Conservation (phyloP, 2,329 filamentous ascomycete genomes). For the Talaromyces rugulosus region DNA sequence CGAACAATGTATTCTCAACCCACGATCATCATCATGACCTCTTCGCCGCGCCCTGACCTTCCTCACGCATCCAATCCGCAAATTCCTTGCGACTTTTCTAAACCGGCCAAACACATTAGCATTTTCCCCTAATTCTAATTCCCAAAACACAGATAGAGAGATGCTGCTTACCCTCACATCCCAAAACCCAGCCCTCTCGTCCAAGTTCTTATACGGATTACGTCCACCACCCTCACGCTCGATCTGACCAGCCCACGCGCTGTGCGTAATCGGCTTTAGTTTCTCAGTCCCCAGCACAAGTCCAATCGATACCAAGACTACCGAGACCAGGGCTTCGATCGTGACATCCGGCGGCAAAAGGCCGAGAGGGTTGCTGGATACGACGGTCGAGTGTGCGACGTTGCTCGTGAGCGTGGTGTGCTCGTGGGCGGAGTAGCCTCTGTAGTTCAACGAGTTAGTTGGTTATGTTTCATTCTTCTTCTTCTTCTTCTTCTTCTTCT, state of each 20-base stretch:
- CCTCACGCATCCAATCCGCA: constrained; percentile 62
- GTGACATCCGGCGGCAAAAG: constrained; percentile 67
- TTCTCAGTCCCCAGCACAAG: constrained; percentile 73
- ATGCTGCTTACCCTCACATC: constrained; percentile 67
- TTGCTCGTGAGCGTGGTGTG: constrained; percentile 70
- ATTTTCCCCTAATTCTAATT: not conserved
- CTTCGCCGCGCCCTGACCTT: constrained; percentile 19
- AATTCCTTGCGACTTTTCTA: constrained; percentile 69
- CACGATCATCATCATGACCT: not conserved
- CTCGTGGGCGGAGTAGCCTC: constrained; percentile 95
- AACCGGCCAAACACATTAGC: constrained; percentile 4
- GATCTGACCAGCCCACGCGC: constrained; percentile 67
- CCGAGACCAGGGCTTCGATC: constrained; percentile 77
- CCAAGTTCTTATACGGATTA: constrained; percentile 75
- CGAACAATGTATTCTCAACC: not conserved
- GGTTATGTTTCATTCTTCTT: not conserved
- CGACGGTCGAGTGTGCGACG: constrained; percentile 39
- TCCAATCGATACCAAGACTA: constrained; percentile 75
- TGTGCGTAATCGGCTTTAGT: constrained; percentile 85
- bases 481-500: constrained; percentile 1
- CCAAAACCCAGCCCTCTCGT: constrained; percentile 78
- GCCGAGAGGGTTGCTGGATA: constrained; percentile 41
- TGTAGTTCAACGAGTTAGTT: constrained; percentile 36
- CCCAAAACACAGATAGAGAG: not conserved
- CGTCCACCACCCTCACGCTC: constrained; percentile 64